These are phyloP conservation scores for Aegilops tauschii DNA, from an alignment of 176 grass and related monocot species.

Conservation along the genomic window DNA sequence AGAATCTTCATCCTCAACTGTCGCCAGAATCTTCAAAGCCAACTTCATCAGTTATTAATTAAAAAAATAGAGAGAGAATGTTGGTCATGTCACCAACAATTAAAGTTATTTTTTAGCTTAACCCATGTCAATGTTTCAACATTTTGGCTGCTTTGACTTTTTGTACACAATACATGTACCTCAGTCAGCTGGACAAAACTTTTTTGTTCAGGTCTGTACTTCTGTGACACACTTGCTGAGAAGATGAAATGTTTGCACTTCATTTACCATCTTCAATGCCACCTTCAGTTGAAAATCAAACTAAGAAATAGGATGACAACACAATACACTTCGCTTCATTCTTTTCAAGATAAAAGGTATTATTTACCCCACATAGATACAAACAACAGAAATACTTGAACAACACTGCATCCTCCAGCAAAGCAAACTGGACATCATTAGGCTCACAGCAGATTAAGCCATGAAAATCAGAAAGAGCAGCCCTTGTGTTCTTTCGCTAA, in stretches of 20 bases:
- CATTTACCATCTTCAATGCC: neutral
- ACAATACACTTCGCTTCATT: slow-evolving; percentile 15
- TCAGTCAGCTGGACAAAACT: neutral
- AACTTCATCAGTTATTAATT: no score
- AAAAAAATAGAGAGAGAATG: no score
- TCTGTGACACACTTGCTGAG: neutral
- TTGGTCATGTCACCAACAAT: neutral
- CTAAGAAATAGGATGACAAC: neutral
- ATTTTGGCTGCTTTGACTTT: no score
- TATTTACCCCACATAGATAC: slow-evolving; percentile 22
- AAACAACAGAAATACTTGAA: slow-evolving; percentile 9
- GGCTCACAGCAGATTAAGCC: neutral
- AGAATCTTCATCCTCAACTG: neutral
- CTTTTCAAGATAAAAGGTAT: neutral
- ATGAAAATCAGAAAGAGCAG: neutral
- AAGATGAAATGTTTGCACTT: no score
- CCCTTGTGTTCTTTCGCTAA: neutral
- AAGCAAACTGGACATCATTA: slow-evolving; percentile 7
- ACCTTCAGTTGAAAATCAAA: neutral
- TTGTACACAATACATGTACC: neutral
- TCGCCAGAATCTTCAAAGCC: neutral
- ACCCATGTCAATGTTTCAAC: no score
- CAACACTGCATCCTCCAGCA: neutral
- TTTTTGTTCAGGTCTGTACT: neutral
- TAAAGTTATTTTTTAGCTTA: neutral